Evolutionary conservation across 2,329 filamentous ascomycete species (phyloP).

Genomic region (Rhynchosporium graminicola): DNA sequence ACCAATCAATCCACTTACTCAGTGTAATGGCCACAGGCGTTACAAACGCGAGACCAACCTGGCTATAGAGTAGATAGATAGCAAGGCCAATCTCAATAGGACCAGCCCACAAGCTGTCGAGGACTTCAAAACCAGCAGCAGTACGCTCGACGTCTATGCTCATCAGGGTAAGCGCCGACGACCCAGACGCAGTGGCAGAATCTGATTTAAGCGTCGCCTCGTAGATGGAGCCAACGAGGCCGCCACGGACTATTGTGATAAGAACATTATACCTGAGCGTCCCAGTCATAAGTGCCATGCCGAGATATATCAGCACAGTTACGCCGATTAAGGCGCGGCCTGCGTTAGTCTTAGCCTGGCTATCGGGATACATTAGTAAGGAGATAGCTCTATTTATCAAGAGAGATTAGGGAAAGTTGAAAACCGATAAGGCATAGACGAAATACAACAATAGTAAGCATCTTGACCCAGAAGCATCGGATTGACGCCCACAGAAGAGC

Average conservation of each 20-base stretch:
- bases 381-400: too few species aligned
- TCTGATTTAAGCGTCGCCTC: neutral
- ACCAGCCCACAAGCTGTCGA: neutral
- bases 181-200: neutral
- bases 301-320: too few species aligned
- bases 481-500: too few species aligned
- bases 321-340: too few species aligned
- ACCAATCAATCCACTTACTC: neutral
- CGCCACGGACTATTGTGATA: neutral
- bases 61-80: neutral
- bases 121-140: neutral
- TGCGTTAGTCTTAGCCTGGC: too few species aligned
- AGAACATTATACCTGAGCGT: too few species aligned
- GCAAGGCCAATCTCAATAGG: neutral
- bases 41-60: neutral
- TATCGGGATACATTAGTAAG: too few species aligned
- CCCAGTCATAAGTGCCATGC: too few species aligned
- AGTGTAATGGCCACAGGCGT: neutral
- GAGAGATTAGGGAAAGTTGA: too few species aligned
- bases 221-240: neutral
- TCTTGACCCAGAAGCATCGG: too few species aligned
- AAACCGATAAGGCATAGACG: too few species aligned
- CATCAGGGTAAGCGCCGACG: neutral
- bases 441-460: too few species aligned
- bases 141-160: neutral